Conservation (phyloP, 176 grass and related monocot species). For the Musa schizocarpa region DNA sequence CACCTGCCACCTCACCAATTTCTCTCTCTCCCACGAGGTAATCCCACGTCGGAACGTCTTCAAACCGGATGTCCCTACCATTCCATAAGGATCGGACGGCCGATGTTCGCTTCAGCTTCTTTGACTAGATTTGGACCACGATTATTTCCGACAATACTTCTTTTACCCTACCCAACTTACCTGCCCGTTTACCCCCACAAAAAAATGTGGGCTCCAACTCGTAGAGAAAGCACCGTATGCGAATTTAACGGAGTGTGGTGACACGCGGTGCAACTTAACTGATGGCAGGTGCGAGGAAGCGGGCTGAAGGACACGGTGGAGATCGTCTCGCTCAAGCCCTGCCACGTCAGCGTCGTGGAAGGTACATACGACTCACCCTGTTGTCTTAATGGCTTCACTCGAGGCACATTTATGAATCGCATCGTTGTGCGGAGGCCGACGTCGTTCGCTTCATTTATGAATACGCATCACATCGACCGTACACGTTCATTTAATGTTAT, state of each 20-base stretch:
- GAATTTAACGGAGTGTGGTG: background rate
- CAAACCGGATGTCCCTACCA: background rate
- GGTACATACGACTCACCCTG: constrained; percentile 24
- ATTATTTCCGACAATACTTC: too few relatives aligned
- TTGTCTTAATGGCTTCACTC: background rate
- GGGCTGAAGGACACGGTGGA: constrained; percentile 78
- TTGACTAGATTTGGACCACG: too few relatives aligned
- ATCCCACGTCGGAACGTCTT: background rate
- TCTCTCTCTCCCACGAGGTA: constrained; percentile 87
- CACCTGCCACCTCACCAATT: constrained; percentile 82
- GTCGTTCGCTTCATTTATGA: background rate
- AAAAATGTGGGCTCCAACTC: too few relatives aligned
- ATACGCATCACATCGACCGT: background rate
- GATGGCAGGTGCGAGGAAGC: constrained; percentile 51
- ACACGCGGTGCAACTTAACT: background rate
- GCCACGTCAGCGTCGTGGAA: constrained; percentile 66
- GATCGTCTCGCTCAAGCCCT: constrained; percentile 58
- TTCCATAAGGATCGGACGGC: background rate
- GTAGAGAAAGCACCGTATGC: too few relatives aligned
- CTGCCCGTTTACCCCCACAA: too few relatives aligned
- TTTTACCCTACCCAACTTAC: too few relatives aligned
- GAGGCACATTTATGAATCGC: background rate
- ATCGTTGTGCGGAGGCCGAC: background rate
- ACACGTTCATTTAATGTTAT: background rate
- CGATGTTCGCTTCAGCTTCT: background rate